Base-by-base conservation (phyloP, 176 grass and related monocot genomes). In the Triticum monococcum region DNA sequence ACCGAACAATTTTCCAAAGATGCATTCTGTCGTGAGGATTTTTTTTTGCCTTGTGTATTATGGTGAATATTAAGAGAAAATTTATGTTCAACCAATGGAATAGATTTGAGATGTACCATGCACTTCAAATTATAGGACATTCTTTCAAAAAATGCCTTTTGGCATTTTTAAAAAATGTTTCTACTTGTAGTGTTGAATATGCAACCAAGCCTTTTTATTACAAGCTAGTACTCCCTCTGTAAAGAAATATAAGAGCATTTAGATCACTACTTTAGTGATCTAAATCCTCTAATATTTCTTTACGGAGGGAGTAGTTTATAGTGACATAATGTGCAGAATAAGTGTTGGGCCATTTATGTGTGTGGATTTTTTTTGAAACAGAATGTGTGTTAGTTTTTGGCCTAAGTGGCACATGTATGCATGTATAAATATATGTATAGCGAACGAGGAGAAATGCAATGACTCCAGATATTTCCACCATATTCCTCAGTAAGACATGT, bases 371-470 rank as follows among this genome's bases (percentile, higher is more conserved):
- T 30, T 30, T 30, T 30, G 28, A 30, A 30, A 30, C 28, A 30
- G 28, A 30, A 30, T 30, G 28, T 30, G 28, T 30, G 28, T 30
- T 30, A 30, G 28, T 30, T 30, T 66, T 17, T 43, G 3, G 40
- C 40, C 40, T 41, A 46, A 46, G 45, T 46, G 45, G 45, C 45
- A 1, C 45, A 46, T 46, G 45, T 46, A 46, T 46, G 45, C 45
- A 46, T 4, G 41, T 12, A 12, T 43, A 43, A 7, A 43, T 43
- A 1, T 10, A 43, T 43, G 45, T 4, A 45, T 45, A 45, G 43
- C 43, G 4, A 13, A 45, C 11, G 43, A 0, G 0, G 0, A 45
- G 43, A 12, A 45, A 45, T 13, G 11, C n/a, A 0, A 0, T 0
- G 43, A 45, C 43, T 45, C 43, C 3, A 45, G 43, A 45, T 12